Evolutionary conservation across 768 basidiomycete species (phyloP).

Genomic region (Steccherinum ochraceum): DNA sequence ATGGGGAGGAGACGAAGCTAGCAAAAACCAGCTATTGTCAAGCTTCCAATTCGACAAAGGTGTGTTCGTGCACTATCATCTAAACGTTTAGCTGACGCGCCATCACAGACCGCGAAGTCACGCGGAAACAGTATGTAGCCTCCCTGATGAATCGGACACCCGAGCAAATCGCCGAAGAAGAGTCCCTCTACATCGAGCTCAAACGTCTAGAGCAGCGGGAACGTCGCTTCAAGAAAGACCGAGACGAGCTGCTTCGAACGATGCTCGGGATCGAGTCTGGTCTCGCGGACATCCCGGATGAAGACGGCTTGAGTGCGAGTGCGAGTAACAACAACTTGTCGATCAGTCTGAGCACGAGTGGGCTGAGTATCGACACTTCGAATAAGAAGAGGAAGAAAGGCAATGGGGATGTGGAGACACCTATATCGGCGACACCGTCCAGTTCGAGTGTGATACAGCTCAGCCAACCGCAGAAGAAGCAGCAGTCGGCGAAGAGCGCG

Average conservation of each 20-base stretch:
- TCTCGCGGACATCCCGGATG: constrained; percentile 68
- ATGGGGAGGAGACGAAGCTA: constrained; percentile 75
- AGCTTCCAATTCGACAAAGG: constrained; percentile 88
- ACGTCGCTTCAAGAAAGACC: constrained; percentile 77
- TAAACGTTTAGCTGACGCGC: neutral
- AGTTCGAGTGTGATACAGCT: constrained; percentile 9
- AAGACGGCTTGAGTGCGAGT: constrained; percentile 42
- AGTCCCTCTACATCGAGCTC: constrained; percentile 87
- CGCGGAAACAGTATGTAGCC: constrained; percentile 80
- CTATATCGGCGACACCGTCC: constrained; percentile 27
- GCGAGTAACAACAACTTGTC: constrained; percentile 13
- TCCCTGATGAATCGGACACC: constrained; percentile 86
- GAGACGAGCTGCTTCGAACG: constrained; percentile 81
- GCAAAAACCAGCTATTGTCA: constrained; percentile 58
- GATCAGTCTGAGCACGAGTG: neutral
- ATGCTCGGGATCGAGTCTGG: constrained; percentile 86
- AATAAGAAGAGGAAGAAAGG: constrained; percentile 50
- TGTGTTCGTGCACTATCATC: constrained; percentile 22
- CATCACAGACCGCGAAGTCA: constrained; percentile 70
- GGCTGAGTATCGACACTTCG: constrained; percentile 35
- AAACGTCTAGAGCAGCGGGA: constrained; percentile 95
- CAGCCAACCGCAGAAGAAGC: constrained; percentile 23
- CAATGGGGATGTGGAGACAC: constrained; percentile 27
- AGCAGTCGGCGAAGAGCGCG: constrained; percentile 46
- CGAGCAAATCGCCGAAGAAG: constrained; percentile 91